phyloP scores from a whole-genome alignment of 2,329 filamentous ascomycete genomes.

The Penicillium olsonii region DNA sequence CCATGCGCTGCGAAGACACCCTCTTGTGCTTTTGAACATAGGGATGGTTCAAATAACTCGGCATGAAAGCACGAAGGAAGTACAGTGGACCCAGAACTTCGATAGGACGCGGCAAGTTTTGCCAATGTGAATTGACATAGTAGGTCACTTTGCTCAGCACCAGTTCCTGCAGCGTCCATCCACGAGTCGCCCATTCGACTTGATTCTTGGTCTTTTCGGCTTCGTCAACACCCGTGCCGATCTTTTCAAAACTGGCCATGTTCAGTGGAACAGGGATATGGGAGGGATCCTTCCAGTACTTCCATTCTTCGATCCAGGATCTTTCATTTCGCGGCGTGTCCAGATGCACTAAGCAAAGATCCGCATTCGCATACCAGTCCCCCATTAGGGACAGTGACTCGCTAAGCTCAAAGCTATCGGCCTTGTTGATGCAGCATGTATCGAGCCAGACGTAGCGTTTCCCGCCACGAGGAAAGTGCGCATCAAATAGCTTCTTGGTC shows the following conservation, averaged over 20 bases:
- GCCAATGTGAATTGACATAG: conserved; percentile 36
- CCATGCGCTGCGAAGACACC: background rate
- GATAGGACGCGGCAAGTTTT: conserved; percentile 26
- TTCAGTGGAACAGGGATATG: conserved; percentile 5
- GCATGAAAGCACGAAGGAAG: conserved; percentile 32
- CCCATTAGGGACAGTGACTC: conserved; percentile 26
- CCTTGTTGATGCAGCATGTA: conserved; percentile 27
- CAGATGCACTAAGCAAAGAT: conserved; percentile 22
- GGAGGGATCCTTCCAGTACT: conserved; percentile 5
- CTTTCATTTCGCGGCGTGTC: conserved; percentile 9
- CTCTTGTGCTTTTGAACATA: background rate
- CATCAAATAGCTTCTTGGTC: conserved; percentile 12
- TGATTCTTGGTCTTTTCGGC: background rate
- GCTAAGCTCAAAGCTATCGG: conserved; percentile 18
- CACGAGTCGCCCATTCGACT: conserved; percentile 23
- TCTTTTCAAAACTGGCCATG: conserved; percentile 4
- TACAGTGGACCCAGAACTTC: conserved; percentile 36
- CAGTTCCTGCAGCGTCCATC: conserved; percentile 26
- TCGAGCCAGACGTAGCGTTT: conserved; percentile 27
- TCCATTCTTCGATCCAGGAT: conserved; percentile 13
- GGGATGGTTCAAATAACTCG: background rate
- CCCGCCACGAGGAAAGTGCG: conserved; percentile 9
- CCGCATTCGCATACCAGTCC: conserved; percentile 24
- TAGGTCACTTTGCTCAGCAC: conserved; percentile 37
- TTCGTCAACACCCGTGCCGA: background rate